These are phyloP conservation scores for Tagetes erecta DNA, from an alignment of 129 eudicot species.

Conservation along the genomic window DNA sequence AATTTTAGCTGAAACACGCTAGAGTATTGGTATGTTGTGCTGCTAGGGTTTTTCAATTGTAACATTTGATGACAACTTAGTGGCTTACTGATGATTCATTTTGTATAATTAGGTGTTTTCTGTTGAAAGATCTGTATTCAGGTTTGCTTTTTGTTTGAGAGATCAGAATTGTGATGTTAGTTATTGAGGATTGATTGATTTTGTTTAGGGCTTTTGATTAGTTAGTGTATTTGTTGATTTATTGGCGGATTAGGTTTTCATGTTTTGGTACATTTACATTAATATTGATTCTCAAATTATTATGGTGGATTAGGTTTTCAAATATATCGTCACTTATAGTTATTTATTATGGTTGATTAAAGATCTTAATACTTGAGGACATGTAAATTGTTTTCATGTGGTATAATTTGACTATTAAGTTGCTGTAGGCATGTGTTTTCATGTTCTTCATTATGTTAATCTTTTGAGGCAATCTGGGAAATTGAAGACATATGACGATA, in stretches of 20 bases:
- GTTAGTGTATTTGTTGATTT: constrained; percentile 14
- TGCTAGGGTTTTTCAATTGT: constrained; percentile 31
- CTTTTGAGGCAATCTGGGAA: constrained; percentile 6
- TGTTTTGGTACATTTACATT: constrained; percentile 1
- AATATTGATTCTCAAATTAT: not conserved
- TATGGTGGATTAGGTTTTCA: not conserved
- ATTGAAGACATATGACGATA: not conserved
- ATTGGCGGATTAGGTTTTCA: constrained; percentile 21
- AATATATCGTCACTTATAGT: not conserved
- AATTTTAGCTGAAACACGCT: constrained; percentile 27
- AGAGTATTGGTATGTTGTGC: not conserved
- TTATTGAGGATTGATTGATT: constrained; percentile 9
- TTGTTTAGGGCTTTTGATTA: not conserved
- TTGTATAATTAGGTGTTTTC: constrained; percentile 6
- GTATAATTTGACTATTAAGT: not conserved
- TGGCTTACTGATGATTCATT: not conserved
- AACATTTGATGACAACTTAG: constrained; percentile 8
- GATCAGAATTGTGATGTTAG: constrained; percentile 14
- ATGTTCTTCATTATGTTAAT: not conserved
- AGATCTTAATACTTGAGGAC: not conserved
- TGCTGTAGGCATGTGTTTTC: not conserved
- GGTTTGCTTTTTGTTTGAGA: constrained; percentile 15
- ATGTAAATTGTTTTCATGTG: not conserved
- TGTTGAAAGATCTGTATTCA: constrained; percentile 5
- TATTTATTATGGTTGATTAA: not conserved